phyloP scores from a whole-genome alignment of 768 basidiomycete species.

The Lactarius psammicola region DNA sequence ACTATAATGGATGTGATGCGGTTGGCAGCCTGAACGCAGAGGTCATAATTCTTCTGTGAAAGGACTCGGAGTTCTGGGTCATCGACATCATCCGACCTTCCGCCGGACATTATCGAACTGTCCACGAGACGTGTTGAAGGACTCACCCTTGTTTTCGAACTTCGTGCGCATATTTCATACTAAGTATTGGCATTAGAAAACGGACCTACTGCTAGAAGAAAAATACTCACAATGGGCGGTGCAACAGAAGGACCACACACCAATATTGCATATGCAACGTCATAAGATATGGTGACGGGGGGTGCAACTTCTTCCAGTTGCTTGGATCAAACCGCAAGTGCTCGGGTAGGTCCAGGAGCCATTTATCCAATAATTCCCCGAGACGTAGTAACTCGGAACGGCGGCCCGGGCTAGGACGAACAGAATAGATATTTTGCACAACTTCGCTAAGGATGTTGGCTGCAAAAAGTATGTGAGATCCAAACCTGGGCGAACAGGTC shows the following conservation, averaged over 20 bases:
- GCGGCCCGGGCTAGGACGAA: slow-evolving; percentile 53
- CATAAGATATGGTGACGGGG: slow-evolving; percentile 61
- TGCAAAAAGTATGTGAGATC: slow-evolving; percentile 34
- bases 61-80: slow-evolving; percentile 54
- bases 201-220: slow-evolving; percentile 2
- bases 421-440: slow-evolving; percentile 69
- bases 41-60: slow-evolving; percentile 65
- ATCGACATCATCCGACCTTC: slow-evolving; percentile 39
- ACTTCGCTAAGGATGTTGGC: slow-evolving; percentile 69
- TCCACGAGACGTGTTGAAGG: slow-evolving; percentile 9
- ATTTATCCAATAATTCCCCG: slow-evolving; percentile 65
- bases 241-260: slow-evolving; percentile 71
- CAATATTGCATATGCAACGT: slow-evolving; percentile 86
- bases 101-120: neutral
- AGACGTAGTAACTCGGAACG: slow-evolving; percentile 56
- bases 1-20: slow-evolving; percentile 68
- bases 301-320: slow-evolving; percentile 38
- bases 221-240: slow-evolving; percentile 71
- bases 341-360: slow-evolving; percentile 69
- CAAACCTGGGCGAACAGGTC: neutral
- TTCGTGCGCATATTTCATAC: slow-evolving; percentile 35
- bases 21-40: slow-evolving; percentile 76
- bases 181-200: slow-evolving; percentile 22
- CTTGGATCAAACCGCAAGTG: slow-evolving; percentile 61
- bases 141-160: slow-evolving; percentile 29